These are phyloP conservation scores for Aspergillus fructus DNA, from an alignment of 2,329 filamentous ascomycete species.

Conservation along the genomic window DNA sequence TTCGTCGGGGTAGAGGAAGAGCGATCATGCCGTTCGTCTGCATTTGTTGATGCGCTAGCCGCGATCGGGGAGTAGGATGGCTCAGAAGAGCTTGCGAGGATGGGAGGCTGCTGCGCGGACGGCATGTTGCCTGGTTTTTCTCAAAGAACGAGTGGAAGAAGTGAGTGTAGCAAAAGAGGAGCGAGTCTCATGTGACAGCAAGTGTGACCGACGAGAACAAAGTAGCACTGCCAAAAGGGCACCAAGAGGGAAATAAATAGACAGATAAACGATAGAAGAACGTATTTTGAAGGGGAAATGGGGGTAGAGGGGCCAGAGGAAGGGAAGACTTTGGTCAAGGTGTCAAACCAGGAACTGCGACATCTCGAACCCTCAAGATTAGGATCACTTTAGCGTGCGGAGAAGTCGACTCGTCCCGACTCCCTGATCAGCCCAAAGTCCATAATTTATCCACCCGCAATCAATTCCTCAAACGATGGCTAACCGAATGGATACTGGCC, in stretches of 20 bases:
- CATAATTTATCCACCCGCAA: slow-evolving; percentile 1
- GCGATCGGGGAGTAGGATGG: slow-evolving; percentile 23
- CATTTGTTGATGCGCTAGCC: slow-evolving; percentile 23
- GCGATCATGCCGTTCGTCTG: slow-evolving; percentile 31
- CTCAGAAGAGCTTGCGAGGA: slow-evolving; percentile 25
- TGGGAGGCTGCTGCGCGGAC: slow-evolving; percentile 24
- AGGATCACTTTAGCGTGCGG: slow-evolving; percentile 10
- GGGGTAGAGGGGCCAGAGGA: neutral
- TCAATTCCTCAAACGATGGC: neutral
- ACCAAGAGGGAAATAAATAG: neutral
- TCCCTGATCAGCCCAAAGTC: neutral
- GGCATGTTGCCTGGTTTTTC: slow-evolving; percentile 21
- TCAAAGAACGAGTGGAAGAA: slow-evolving; percentile 4
- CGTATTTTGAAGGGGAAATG: neutral
- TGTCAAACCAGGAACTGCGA: slow-evolving; percentile 1
- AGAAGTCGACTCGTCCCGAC: slow-evolving; percentile 4
- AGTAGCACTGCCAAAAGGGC: neutral
- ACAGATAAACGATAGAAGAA: slow-evolving; percentile 5
- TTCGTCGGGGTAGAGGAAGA: slow-evolving; percentile 35
- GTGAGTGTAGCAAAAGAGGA: slow-evolving; percentile 8
- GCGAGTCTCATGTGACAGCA: slow-evolving; percentile 17
- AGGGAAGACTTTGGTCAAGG: neutral
- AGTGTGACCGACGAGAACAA: neutral
- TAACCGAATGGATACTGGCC: neutral
- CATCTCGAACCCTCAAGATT: slow-evolving; percentile 2